These are phyloP conservation scores for Nepenthes gracilis DNA, from an alignment of 148 eudicot genomes.

Conservation along the genomic window DNA sequence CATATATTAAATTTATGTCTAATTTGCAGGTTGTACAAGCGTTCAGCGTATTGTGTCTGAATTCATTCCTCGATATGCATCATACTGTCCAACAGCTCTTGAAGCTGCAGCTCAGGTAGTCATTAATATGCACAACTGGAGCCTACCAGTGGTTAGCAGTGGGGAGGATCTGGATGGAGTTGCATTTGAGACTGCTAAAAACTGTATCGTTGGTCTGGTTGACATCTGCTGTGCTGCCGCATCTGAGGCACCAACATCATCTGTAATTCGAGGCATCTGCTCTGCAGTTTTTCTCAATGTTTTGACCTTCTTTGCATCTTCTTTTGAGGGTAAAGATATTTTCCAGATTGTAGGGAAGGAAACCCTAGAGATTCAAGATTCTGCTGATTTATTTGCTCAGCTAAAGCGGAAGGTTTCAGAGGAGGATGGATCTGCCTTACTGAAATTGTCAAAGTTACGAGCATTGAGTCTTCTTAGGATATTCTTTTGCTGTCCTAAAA, in stretches of 20 bases:
- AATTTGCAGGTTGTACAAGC: slow-evolving; percentile 62
- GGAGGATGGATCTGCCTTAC: slow-evolving; percentile 30
- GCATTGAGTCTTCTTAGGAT: slow-evolving; percentile 64
- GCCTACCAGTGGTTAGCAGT: slow-evolving; percentile 40
- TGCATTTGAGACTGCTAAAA: slow-evolving; percentile 66
- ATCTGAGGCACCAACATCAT: slow-evolving; percentile 52
- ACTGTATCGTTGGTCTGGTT: slow-evolving; percentile 74
- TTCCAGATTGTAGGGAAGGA: slow-evolving; percentile 58
- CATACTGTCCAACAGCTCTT: slow-evolving; percentile 85
- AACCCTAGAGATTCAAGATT: slow-evolving; percentile 43
- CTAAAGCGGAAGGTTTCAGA: slow-evolving; percentile 40
- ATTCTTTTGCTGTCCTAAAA: slow-evolving; percentile 65
- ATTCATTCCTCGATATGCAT: slow-evolving; percentile 67
- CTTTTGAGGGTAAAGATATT: slow-evolving; percentile 63
- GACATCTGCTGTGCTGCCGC: slow-evolving; percentile 71
- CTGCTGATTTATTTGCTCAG: slow-evolving; percentile 30
- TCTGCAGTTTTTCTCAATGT: slow-evolving; percentile 71
- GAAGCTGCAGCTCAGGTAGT: slow-evolving; percentile 87
- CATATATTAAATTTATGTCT: slow-evolving; percentile 2
- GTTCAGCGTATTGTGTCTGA: slow-evolving; percentile 72
- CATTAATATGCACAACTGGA: slow-evolving; percentile 78
- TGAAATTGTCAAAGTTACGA: slow-evolving; percentile 51
- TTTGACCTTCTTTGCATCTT: slow-evolving; percentile 52
- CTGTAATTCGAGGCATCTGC: slow-evolving; percentile 65
- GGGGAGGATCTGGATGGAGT: slow-evolving; percentile 72